phyloP scores from a whole-genome alignment of 2,329 filamentous ascomycete species.

The Cytospora piceicola region DNA sequence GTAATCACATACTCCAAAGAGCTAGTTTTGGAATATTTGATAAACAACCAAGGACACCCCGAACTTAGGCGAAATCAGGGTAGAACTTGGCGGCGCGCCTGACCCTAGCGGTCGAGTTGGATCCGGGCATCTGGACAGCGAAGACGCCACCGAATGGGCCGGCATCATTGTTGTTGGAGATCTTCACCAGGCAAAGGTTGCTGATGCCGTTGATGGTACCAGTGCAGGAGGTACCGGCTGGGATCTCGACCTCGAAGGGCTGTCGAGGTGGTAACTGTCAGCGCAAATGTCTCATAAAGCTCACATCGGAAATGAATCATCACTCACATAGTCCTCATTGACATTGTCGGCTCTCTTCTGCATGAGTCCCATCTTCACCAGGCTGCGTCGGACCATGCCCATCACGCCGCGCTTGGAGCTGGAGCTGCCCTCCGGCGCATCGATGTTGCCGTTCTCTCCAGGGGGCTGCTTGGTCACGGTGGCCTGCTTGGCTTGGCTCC shows the following conservation, averaged over 20 bases:
- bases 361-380: constrained; percentile 30
- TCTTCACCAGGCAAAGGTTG: constrained; percentile 49
- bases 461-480: constrained; percentile 29
- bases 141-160: constrained; percentile 49
- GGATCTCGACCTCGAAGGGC: constrained; percentile 15
- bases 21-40: neutral
- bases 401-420: constrained; percentile 20
- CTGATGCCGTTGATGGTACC: constrained; percentile 40
- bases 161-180: constrained; percentile 45
- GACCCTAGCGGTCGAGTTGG: neutral
- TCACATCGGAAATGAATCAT: constrained; percentile 39
- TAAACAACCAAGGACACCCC: neutral
- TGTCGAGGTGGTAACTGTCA: neutral
- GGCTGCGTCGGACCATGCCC: constrained; percentile 20
- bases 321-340: constrained; percentile 29
- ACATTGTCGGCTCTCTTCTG: constrained; percentile 32
- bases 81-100: neutral
- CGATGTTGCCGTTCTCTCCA: constrained; percentile 13
- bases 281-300: neutral
- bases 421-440: constrained; percentile 1
- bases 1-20: neutral
- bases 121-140: constrained; percentile 44
- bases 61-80: neutral
- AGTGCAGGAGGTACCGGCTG: constrained; percentile 41
- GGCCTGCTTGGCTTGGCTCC: constrained; percentile 30